Percentiles rank a stretch among this genome's conserved stretches.
Conservation (phyloP, 2,329 filamentous ascomycete species). For the Aspergillus sp. region DNA sequence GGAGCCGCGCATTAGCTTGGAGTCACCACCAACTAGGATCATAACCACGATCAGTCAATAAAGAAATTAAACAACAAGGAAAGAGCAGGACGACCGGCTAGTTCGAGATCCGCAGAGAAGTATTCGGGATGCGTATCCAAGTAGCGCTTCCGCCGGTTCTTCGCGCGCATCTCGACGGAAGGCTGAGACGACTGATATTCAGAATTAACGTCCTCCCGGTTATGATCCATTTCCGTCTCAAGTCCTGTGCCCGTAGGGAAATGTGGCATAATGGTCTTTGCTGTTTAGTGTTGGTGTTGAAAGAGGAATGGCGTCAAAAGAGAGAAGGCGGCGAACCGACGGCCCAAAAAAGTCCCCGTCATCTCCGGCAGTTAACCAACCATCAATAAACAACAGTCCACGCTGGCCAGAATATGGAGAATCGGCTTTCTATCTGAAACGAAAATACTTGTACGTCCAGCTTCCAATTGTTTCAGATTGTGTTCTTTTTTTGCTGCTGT, state of each 20-base stretch:
- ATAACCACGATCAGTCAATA: slow-evolving; percentile 10
- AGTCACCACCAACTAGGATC: slow-evolving; percentile 8
- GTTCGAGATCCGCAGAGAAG: slow-evolving; percentile 57
- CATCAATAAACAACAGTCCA: not conserved
- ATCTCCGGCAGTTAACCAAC: slow-evolving; percentile 11
- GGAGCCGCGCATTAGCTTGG: slow-evolving; percentile 21
- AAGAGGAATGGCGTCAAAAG: slow-evolving; percentile 7
- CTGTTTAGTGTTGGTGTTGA: slow-evolving; percentile 6
- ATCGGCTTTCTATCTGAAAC: slow-evolving; percentile 10
- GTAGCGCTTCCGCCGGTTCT: slow-evolving; percentile 73
- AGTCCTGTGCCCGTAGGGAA: slow-evolving; percentile 30
- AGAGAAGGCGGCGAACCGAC: slow-evolving; percentile 12
- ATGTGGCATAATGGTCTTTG: slow-evolving; percentile 25
- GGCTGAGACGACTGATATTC: slow-evolving; percentile 19
- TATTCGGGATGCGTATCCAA: slow-evolving; percentile 67
- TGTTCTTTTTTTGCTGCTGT: not conserved
- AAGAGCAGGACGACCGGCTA: slow-evolving; percentile 47
- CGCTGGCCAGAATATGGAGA: slow-evolving; percentile 9
- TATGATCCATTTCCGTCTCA: slow-evolving; percentile 4
- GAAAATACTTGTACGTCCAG: slow-evolving; percentile 8
- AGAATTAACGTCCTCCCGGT: slow-evolving; percentile 1
- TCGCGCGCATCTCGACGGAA: slow-evolving; percentile 47
- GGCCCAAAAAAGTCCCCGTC: slow-evolving; percentile 14
- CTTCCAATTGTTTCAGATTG: slow-evolving; percentile 9
- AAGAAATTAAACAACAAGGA: slow-evolving; percentile 12